These are phyloP conservation scores for Lagenaria siceraria DNA, from an alignment of 306 rosid genomes.

Conservation along the genomic window DNA sequence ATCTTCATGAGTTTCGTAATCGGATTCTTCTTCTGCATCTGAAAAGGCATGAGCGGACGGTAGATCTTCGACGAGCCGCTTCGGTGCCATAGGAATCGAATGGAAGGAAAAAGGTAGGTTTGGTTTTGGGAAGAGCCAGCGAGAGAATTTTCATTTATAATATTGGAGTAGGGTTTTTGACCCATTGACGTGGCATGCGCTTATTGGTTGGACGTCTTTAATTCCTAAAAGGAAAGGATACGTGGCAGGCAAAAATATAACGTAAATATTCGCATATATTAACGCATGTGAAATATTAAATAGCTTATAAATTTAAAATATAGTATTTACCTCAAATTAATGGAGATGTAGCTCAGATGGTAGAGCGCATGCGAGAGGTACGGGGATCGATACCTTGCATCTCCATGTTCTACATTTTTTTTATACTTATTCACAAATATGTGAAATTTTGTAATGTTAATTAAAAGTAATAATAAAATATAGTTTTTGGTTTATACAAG, in stretches of 20 bases:
- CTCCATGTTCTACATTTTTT: slow-evolving; percentile 22
- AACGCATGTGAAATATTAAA: not conserved
- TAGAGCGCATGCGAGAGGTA: slow-evolving; percentile 96
- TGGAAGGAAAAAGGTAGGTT: not conserved
- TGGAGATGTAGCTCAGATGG: slow-evolving; percentile 91
- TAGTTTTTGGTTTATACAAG: too few relatives aligned
- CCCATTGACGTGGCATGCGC: not conserved
- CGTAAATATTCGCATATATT: not conserved
- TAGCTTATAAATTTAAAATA: too few relatives aligned
- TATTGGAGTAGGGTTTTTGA: slow-evolving; percentile 6
- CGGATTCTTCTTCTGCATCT: slow-evolving; percentile 17
- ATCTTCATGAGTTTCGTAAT: slow-evolving; percentile 5
- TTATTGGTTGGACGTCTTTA: not conserved
- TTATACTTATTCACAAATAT: too few relatives aligned
- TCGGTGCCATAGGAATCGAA: slow-evolving; percentile 24
- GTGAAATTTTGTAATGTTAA: too few relatives aligned
- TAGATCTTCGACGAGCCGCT: slow-evolving; percentile 18
- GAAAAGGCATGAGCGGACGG: slow-evolving; percentile 17
- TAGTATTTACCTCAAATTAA: rapidly evolving
- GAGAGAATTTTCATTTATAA: not conserved
- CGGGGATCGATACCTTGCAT: slow-evolving; percentile 90
- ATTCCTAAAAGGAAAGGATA: not conserved
- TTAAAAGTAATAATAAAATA: too few relatives aligned
- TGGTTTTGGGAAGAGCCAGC: not conserved
- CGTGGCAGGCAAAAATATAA: not conserved